Base-by-base conservation (phyloP, 345 rosid species). In the Linum lewisii region DNA sequence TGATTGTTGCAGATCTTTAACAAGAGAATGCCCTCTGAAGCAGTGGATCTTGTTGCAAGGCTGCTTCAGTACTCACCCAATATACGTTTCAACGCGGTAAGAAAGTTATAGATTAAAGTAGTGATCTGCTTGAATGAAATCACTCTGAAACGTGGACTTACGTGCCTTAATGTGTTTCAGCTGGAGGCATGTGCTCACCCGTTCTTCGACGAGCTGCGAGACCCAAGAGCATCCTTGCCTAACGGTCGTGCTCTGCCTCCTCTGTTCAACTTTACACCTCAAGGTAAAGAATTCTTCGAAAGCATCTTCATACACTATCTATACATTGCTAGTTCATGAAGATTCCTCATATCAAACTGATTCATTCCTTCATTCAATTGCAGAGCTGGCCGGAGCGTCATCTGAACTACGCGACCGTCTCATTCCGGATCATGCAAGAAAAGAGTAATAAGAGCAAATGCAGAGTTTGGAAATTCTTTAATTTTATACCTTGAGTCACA, bases 181-280 rank as follows among this genome's bases (percentile, higher is more conserved):
- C 65, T 90, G 86, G 97, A 90, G 75, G 99, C 96, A 53, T 94
- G 99, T 72, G 90, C 96, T 15, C 99, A 94, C 62, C 86, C 96
- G 7, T 94, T 94, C 86, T 94, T 94, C 24, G 83, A 94, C 74
- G 89, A 82, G 67, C 62, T 94, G 74, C 72, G 99, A 73, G 77
- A 86, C 21, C 96, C 97, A 14, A 78, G 72, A 72, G 68, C 83
- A 24, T 69, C 84, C 69, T 81, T 94, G 78, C 97, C 97, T 54
- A 87, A 83, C 29, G 99, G 96, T 20, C 84, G 85, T 64, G 67
- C 89, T n/a, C 66, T 94, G 50, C 99, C 99, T 32, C 84, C 89
- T 37, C 64, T 94, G 63, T 90, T 94, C 73, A 75, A 94, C 77
- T 90, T 94, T 81, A 87, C 96, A 10, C 76, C 88, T 34, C 96